A percentile compares a stretch with the other conserved stretches of the same genome.
Conservation (phyloP, 2,329 filamentous ascomycete genomes). For the Dothiorella sarmentorum region DNA sequence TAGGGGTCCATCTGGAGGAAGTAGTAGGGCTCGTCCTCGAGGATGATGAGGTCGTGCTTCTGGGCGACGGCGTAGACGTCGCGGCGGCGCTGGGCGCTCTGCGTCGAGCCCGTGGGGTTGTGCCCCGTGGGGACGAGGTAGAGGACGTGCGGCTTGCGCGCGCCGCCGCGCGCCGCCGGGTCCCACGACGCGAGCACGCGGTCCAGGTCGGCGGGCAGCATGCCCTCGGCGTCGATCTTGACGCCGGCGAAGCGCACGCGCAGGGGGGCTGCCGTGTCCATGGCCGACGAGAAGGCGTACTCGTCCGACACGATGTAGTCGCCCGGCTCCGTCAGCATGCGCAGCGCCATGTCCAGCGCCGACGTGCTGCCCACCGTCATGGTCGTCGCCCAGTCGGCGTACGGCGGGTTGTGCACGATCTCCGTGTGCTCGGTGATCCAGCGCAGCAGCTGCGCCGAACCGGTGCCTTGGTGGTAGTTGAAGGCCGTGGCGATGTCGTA, state of each 20-base stretch:
- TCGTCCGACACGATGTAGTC: conserved; percentile 84
- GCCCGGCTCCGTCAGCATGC: conserved; percentile 73
- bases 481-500: conserved; percentile 82
- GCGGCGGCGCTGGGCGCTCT: conserved; percentile 62
- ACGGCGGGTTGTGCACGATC: conserved; percentile 80
- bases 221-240: conserved; percentile 63
- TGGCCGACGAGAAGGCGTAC: conserved; percentile 80
- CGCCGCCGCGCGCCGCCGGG: conserved; percentile 43
- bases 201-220: conserved; percentile 61
- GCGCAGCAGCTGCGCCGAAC: conserved; percentile 80
- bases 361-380: conserved; percentile 84
- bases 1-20: conserved; percentile 87
- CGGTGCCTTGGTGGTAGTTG: conserved; percentile 88
- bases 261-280: conserved; percentile 62
- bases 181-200: conserved; percentile 65
- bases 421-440: conserved; percentile 96
- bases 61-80: conserved; percentile 74
- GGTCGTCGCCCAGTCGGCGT: conserved; percentile 83
- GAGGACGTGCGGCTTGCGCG: conserved; percentile 63
- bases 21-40: conserved; percentile 95
- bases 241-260: conserved; percentile 60
- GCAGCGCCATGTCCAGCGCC: conserved; percentile 75
- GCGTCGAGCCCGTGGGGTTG: conserved; percentile 87
- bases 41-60: conserved; percentile 80
- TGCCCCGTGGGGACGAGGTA: conserved; percentile 79